Percentiles rank a stretch among this genome's conserved stretches.
These are phyloP conservation scores for Acanthamoeba lenticulata DNA, from an alignment of 208 protist species.

Conservation along the genomic window DNA sequence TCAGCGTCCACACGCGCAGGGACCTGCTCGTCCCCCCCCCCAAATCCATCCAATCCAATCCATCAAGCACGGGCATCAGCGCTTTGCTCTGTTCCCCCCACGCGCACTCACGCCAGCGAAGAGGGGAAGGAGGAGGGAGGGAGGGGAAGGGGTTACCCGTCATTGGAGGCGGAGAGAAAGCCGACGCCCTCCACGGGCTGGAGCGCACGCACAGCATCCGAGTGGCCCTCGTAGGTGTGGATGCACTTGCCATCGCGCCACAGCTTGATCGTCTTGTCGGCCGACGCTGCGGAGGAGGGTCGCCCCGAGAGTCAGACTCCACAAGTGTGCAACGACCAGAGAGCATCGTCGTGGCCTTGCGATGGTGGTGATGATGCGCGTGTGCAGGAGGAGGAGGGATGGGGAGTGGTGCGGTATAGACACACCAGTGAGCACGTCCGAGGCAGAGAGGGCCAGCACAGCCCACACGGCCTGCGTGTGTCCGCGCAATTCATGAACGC, in stretches of 20 bases:
- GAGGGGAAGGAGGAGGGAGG: not conserved
- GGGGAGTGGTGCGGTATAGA: too few species aligned
- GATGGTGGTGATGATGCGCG: too few species aligned
- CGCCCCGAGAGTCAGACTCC: too few species aligned
- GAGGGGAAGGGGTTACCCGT: conserved; percentile 6
- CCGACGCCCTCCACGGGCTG: conserved; percentile 72
- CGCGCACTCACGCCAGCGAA: too few species aligned
- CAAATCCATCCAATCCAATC: too few species aligned
- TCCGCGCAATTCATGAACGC: conserved; percentile 66
- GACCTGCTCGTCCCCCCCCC: not conserved
- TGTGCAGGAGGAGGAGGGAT: too few species aligned
- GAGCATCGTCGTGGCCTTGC: too few species aligned
- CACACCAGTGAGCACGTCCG: conserved; percentile 71
- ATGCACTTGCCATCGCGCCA: conserved; percentile 65
- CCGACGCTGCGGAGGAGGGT: conserved; percentile 65
- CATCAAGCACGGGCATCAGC: too few species aligned
- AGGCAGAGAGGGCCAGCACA: conserved; percentile 73
- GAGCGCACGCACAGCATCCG: conserved; percentile 76
- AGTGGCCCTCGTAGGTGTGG: conserved; percentile 71
- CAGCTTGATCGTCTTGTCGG: conserved; percentile 79
- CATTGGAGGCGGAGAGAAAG: conserved; percentile 81
- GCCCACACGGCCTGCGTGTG: conserved; percentile 79
- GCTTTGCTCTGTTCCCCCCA: too few species aligned
- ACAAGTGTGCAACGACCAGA: too few species aligned
- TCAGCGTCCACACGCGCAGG: conserved; percentile 73